Conservation (phyloP, 306 rosid species). For the Astragalus membranaceus region DNA sequence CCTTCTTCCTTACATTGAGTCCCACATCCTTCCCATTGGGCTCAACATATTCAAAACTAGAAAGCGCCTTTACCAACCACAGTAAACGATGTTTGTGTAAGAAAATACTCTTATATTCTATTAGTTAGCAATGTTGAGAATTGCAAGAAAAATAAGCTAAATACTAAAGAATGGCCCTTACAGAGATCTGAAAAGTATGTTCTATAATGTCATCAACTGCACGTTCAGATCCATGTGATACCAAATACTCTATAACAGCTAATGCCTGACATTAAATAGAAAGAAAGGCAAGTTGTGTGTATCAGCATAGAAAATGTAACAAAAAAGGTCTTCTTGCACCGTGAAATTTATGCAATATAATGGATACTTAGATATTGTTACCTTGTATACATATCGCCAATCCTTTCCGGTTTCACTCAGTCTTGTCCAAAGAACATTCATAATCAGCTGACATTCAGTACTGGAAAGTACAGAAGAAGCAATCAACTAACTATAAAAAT, state of each 20-base stretch:
- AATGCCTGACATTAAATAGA: conserved; percentile 63
- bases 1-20: conserved; percentile 93
- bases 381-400: conserved; percentile 98
- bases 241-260: conserved; percentile 94
- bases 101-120: neutral
- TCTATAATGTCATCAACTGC: conserved; percentile 97
- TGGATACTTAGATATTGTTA: conserved; percentile 24
- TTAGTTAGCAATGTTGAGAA: conserved; percentile 13
- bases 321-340: neutral
- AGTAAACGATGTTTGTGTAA: conserved; percentile 16
- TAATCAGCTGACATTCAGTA: conserved; percentile 95
- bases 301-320: conserved; percentile 6
- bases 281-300: neutral
- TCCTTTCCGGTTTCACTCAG: conserved; percentile 90
- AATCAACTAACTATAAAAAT: conserved; percentile 13
- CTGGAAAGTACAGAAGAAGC: conserved; percentile 45
- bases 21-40: conserved; percentile 96
- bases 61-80: conserved; percentile 60
- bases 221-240: conserved; percentile 92
- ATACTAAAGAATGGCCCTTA: conserved; percentile 31
- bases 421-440: conserved; percentile 97
- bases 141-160: conserved; percentile 7
- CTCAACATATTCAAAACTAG: conserved; percentile 95
- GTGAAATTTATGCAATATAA: neutral
- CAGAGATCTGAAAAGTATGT: conserved; percentile 95